A percentile compares a stretch with the other conserved stretches of the same genome.
These are phyloP conservation scores for Ceratopteris richardii DNA, from an alignment of 75 land plant species.

Conservation along the genomic window DNA sequence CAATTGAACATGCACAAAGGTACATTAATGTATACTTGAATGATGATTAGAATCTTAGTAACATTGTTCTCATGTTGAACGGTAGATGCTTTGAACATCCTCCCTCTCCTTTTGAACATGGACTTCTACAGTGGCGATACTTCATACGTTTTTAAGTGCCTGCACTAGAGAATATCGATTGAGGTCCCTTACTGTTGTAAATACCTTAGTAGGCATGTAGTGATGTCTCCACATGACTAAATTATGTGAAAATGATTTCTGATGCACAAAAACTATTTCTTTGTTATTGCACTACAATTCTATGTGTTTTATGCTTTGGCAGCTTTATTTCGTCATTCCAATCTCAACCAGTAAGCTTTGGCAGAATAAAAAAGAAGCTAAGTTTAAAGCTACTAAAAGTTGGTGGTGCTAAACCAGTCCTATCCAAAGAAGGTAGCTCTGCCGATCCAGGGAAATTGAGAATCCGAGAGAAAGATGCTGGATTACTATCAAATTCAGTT, in stretches of 20 bases:
- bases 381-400: slow-evolving; percentile 12
- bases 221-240: no score
- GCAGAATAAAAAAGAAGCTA: slow-evolving; percentile 21
- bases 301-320: background rate
- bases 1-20: slow-evolving; percentile 51
- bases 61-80: no score
- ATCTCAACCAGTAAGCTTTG: slow-evolving; percentile 11
- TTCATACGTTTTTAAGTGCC: no score
- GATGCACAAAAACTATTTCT: background rate
- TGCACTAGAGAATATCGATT: no score
- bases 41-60: no score
- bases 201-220: no score
- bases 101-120: no score
- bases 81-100: no score
- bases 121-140: no score
- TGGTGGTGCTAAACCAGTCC: background rate
- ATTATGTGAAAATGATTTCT: no score
- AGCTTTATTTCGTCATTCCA: slow-evolving; percentile 16
- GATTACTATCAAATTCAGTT: background rate
- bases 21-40: slow-evolving; percentile 18
- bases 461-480: slow-evolving; percentile 10
- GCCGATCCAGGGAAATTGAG: slow-evolving; percentile 5
- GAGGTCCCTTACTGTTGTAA: no score
- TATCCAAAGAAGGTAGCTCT: background rate
- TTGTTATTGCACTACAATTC: background rate